phyloP scores from a whole-genome alignment of 106 monocot genomes.

The Chionographis japonica region DNA sequence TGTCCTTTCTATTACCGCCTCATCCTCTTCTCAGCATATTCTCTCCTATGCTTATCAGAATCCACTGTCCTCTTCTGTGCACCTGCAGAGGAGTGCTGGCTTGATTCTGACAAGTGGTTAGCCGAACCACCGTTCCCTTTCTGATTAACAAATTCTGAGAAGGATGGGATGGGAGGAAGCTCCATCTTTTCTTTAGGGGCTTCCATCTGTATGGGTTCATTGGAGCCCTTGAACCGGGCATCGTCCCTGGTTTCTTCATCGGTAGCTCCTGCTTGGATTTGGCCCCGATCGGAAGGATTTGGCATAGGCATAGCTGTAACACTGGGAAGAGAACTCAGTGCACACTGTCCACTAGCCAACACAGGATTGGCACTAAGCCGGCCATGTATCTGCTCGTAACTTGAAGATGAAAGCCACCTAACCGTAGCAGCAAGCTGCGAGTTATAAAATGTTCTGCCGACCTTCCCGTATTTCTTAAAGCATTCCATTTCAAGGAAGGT shows the following conservation, averaged over 20 bases:
- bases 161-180: slow-evolving; percentile 63
- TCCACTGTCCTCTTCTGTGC: slow-evolving; percentile 6
- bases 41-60: not conserved
- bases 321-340: not conserved
- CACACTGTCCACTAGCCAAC: not conserved
- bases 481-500: slow-evolving; percentile 68
- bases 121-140: slow-evolving; percentile 23
- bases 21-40: slow-evolving; percentile 11
- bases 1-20: slow-evolving; percentile 9
- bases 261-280: not conserved
- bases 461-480: slow-evolving; percentile 70
- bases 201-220: not conserved
- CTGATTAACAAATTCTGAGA: slow-evolving; percentile 46
- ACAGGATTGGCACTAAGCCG: slow-evolving; percentile 23
- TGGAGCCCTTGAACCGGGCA: not conserved
- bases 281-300: not conserved
- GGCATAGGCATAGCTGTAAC: not conserved
- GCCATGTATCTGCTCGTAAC: slow-evolving; percentile 39
- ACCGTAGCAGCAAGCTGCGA: slow-evolving; percentile 74
- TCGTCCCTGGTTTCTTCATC: slow-evolving; percentile 2
- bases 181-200: slow-evolving; percentile 19
- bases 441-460: slow-evolving; percentile 81
- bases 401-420: slow-evolving; percentile 72
- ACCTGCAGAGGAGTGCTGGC: not conserved
- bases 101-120: not conserved